Conservation (phyloP, 1,284 basidiomycete species). For the Trametes polyzona region DNA sequence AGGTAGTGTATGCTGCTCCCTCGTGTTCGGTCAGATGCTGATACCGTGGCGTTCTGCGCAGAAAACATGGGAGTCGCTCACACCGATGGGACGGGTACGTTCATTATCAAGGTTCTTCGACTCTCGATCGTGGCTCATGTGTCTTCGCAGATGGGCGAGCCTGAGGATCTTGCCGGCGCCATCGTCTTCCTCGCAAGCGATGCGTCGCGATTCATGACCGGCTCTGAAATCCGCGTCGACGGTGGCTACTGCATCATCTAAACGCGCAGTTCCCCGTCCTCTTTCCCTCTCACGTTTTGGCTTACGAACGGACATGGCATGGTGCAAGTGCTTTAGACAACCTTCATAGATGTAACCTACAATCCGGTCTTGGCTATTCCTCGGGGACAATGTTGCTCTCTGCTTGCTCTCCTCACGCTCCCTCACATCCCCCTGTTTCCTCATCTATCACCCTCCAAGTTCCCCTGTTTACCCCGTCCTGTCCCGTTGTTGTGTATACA, state of each 20-base stretch:
- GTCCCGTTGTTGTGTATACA: slow-evolving; percentile 12
- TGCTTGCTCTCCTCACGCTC: slow-evolving; percentile 13
- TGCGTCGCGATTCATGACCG: slow-evolving; percentile 87
- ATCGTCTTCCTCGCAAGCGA: slow-evolving; percentile 86
- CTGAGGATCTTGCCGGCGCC: slow-evolving; percentile 59
- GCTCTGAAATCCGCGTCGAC: slow-evolving; percentile 82
- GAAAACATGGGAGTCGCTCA: slow-evolving; percentile 89
- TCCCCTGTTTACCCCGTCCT: neutral
- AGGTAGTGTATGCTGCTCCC: slow-evolving; percentile 47
- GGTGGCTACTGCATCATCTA: slow-evolving; percentile 82
- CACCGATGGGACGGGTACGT: slow-evolving; percentile 83
- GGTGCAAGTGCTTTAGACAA: slow-evolving; percentile 16
- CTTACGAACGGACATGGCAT: slow-evolving; percentile 15
- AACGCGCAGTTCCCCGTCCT: slow-evolving; percentile 18
- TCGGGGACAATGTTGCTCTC: slow-evolving; percentile 26
- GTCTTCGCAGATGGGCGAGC: slow-evolving; percentile 21
- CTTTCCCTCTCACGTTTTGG: neutral
- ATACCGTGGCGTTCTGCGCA: slow-evolving; percentile 36
- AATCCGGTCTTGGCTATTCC: slow-evolving; percentile 15
- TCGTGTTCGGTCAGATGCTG: slow-evolving; percentile 11
- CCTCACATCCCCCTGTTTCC: slow-evolving; percentile 1
- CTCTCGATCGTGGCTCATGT: neutral
- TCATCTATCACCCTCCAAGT: neutral
- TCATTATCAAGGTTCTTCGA: neutral
- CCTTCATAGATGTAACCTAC: slow-evolving; percentile 24